These are phyloP conservation scores for Chaetoceros tenuissimus DNA, from an alignment of 108 stramenopile species.

Conservation along the genomic window DNA sequence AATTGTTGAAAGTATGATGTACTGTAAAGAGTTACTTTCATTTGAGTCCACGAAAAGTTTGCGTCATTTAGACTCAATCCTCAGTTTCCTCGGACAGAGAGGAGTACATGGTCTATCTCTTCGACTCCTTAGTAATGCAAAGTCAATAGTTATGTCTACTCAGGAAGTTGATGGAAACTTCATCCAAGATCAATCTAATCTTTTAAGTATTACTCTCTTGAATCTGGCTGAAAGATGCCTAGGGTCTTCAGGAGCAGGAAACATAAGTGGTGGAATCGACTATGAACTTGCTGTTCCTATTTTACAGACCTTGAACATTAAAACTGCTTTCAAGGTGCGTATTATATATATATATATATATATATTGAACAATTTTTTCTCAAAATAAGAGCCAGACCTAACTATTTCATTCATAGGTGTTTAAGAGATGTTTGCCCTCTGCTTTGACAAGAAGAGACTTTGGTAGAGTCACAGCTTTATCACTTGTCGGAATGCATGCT, in stretches of 20 bases:
- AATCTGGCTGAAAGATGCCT: slow-evolving; percentile 54
- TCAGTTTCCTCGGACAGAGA: slow-evolving; percentile 34
- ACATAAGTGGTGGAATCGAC: slow-evolving; percentile 64
- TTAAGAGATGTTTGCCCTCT: slow-evolving; percentile 65
- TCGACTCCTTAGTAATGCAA: slow-evolving; percentile 22
- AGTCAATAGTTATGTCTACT: not conserved
- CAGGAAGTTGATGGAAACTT: not conserved
- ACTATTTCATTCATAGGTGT: slow-evolving; percentile 23
- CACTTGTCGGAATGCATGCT: slow-evolving; percentile 60
- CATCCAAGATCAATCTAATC: slow-evolving; percentile 1
- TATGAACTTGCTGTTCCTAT: slow-evolving; percentile 52
- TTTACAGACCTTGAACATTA: slow-evolving; percentile 52
- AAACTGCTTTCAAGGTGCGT: slow-evolving; percentile 54
- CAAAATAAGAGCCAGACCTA: not conserved
- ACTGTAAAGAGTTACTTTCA: slow-evolving; percentile 35
- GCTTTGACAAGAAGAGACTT: slow-evolving; percentile 70
- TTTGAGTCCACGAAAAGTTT: slow-evolving; percentile 8
- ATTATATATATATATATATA: not conserved
- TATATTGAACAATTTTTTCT: too few species aligned
- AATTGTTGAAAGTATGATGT: slow-evolving; percentile 28
- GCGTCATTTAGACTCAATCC: slow-evolving; percentile 10
- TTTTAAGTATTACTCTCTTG: slow-evolving; percentile 3
- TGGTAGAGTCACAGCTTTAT: slow-evolving; percentile 39
- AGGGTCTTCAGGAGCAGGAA: slow-evolving; percentile 65
- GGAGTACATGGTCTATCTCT: slow-evolving; percentile 59